These are phyloP conservation scores for Teratosphaeria pseudoeucalypti DNA, from an alignment of 2,329 filamentous ascomycete genomes.

Conservation along the genomic window DNA sequence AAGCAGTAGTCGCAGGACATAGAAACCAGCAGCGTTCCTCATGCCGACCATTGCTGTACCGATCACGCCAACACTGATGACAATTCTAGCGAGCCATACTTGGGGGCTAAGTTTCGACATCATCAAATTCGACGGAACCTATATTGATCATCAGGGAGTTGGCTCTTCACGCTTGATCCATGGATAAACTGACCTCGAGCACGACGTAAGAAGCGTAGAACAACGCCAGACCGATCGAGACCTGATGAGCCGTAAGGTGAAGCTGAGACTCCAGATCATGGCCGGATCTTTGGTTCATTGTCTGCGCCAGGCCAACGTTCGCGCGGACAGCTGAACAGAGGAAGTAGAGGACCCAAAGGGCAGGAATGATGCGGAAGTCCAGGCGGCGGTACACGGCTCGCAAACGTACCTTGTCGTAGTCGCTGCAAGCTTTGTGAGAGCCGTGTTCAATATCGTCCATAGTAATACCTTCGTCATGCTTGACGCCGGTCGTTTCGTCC, in stretches of 20 bases:
- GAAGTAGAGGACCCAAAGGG: conserved; percentile 87
- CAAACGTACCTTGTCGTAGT: conserved; percentile 3
- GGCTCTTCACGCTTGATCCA: neutral
- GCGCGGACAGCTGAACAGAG: conserved; percentile 84
- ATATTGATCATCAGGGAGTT: neutral
- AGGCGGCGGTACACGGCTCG: conserved; percentile 16
- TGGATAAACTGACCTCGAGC: conserved; percentile 52
- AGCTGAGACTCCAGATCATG: conserved; percentile 70
- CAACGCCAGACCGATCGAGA: conserved; percentile 72
- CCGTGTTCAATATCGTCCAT: neutral
- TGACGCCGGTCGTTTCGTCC: neutral
- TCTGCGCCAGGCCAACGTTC: conserved; percentile 88
- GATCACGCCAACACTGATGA: neutral
- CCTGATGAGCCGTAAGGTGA: conserved; percentile 59
- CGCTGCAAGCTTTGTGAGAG: neutral
- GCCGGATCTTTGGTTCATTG: conserved; percentile 63
- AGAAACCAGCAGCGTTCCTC: neutral
- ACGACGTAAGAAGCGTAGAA: conserved; percentile 91
- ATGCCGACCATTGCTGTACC: neutral
- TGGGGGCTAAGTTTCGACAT: neutral
- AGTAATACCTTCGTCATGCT: neutral
- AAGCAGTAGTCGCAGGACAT: neutral
- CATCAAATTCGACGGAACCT: neutral
- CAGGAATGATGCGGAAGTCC: conserved; percentile 33
- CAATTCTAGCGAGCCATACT: neutral